These are phyloP conservation scores for Postia placenta DNA, from an alignment of 768 basidiomycete species.

Conservation along the genomic window DNA sequence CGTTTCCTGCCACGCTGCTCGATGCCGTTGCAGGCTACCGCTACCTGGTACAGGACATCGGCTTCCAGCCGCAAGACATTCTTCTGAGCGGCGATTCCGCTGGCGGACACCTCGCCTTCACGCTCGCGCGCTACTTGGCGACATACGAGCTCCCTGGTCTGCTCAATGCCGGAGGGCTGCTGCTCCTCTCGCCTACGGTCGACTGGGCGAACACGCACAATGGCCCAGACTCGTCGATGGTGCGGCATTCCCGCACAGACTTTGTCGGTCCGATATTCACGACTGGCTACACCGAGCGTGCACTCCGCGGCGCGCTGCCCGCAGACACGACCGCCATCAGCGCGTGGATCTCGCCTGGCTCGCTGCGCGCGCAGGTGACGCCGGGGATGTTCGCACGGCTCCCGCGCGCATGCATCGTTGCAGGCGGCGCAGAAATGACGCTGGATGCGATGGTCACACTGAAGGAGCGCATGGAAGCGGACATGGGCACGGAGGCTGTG, in stretches of 20 bases:
- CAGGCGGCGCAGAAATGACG: slow-evolving; percentile 24
- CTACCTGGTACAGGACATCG: slow-evolving; percentile 38
- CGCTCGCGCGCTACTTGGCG: slow-evolving; percentile 34
- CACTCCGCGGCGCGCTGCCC: slow-evolving; percentile 6
- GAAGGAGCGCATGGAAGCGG: slow-evolving; percentile 18
- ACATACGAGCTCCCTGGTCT: slow-evolving; percentile 16
- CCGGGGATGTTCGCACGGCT: slow-evolving; percentile 15
- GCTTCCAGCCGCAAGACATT: slow-evolving; percentile 38
- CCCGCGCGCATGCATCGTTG: slow-evolving; percentile 22
- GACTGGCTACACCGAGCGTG: slow-evolving; percentile 2
- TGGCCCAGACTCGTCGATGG: slow-evolving; percentile 6
- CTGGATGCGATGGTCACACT: slow-evolving; percentile 23
- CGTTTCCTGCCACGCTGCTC: slow-evolving; percentile 48
- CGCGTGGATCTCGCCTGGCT: slow-evolving; percentile 9
- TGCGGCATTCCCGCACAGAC: slow-evolving; percentile 1
- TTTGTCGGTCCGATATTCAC: slow-evolving; percentile 2
- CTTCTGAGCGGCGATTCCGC: too few species aligned
- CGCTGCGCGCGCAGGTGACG: background rate
- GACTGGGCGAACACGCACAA: slow-evolving; percentile 17
- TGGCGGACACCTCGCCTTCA: slow-evolving; percentile 45
- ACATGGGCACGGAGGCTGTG: slow-evolving; percentile 13
- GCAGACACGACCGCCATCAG: slow-evolving; percentile 1
- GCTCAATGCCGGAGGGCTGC: slow-evolving; percentile 21
- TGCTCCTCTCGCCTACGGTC: slow-evolving; percentile 29
- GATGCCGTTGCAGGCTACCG: slow-evolving; percentile 46